A percentile compares a stretch with the other conserved stretches of the same genome.
phyloP scores from a whole-genome alignment of 2,329 filamentous ascomycete genomes.

The Aphanocladium album region DNA sequence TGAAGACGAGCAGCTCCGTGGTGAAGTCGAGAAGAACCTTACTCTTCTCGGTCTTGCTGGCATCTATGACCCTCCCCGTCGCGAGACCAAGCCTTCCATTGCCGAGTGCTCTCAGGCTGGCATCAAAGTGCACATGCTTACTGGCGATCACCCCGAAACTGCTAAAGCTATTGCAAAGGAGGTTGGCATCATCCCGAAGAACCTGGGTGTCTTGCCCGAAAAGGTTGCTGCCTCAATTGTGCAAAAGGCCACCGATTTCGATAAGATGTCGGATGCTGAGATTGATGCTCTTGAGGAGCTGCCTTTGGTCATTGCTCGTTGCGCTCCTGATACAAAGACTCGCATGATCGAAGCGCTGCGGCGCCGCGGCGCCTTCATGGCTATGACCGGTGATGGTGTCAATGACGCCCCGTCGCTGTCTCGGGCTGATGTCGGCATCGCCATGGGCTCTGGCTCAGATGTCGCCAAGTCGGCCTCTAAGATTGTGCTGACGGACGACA shows the following conservation, averaged over 20 bases:
- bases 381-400: conserved; percentile 86
- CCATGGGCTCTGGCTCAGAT: conserved; percentile 84
- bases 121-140: conserved; percentile 79
- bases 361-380: conserved; percentile 68
- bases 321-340: conserved; percentile 80
- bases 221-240: conserved; percentile 64
- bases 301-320: conserved; percentile 77
- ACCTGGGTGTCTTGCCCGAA: conserved; percentile 54
- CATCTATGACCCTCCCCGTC: conserved; percentile 80
- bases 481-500: conserved; percentile 83
- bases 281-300: conserved; percentile 71
- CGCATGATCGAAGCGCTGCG: conserved; percentile 87
- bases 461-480: conserved; percentile 78
- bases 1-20: conserved; percentile 47
- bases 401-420: conserved; percentile 82
- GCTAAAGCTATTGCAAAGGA: conserved; percentile 73
- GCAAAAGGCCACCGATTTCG: conserved; percentile 73
- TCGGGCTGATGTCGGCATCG: conserved; percentile 78
- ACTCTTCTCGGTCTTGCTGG: conserved; percentile 76
- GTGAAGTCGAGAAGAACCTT: conserved; percentile 61
- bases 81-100: conserved; percentile 71
- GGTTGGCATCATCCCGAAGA: conserved; percentile 68
- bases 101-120: conserved; percentile 66
- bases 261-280: conserved; percentile 67
- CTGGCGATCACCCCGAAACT: conserved; percentile 75